Evolutionary conservation across 1,284 basidiomycete genomes (phyloP), one percentile per base, ranked within the genome.

Genomic region (Fistulina hepatica): DNA sequence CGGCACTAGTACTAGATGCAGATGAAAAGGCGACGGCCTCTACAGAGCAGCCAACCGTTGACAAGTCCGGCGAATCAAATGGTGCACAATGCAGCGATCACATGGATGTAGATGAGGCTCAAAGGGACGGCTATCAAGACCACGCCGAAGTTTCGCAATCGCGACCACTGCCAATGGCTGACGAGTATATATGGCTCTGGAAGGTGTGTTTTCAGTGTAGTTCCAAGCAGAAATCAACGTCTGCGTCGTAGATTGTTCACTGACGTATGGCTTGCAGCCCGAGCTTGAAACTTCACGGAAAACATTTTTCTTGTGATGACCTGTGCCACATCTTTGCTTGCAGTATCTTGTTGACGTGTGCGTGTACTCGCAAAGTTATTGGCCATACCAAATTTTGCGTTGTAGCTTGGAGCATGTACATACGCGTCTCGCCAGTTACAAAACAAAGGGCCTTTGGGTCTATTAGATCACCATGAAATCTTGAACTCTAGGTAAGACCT

Each of bases 131-230:
- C 39, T 38, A 52, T 9, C 39, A 39, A 13, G 28, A 34, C 19
- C 42, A 49, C 10, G 36, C 41, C 5, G 43, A 43, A 6, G 36
- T 44, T 7, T 28, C 31, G 10, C 22, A 36, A 40, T 32, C 42
- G 8, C 19, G 34, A 15, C 45, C 43, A 22, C 74, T 73, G 2
- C 74, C 77, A 3, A 76, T 69, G 44, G 63, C 70, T 41, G 80
- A 83, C 44, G 81, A 86, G 52, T 80, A 69, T 46, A 55, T 82
- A 26, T 88, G 84, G 83, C 63, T 67, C 42, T 88, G 84, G 83
- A 88, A 86, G 73, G 82, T 83, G 40, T 17, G 69, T 54, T 41
- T 22, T 32, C 33, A 35, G 40, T 33, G 35, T 2, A n/a, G 28
- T 34, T 21, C 35, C 21, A 39, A 47, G 28, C 42, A 42, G 39